Conservation (phyloP, 1,139 yeast genomes). For the Pichia sp. region DNA sequence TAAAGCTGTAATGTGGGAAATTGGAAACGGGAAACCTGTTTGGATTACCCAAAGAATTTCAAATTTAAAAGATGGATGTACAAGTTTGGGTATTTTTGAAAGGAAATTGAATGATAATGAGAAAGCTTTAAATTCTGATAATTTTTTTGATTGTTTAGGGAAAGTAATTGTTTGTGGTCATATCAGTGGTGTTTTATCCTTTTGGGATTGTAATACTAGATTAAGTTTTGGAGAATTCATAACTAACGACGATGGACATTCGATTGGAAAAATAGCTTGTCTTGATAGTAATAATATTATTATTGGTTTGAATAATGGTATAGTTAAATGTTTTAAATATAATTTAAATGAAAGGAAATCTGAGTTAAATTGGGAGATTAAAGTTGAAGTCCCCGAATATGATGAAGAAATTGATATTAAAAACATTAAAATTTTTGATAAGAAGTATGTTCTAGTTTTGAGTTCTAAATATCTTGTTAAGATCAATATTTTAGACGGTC, state of each 20-base stretch:
- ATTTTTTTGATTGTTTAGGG: slow-evolving; percentile 21
- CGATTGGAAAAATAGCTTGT: slow-evolving; percentile 2
- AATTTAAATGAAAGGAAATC: slow-evolving; percentile 1
- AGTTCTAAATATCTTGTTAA: slow-evolving; percentile 5
- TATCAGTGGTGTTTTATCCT: slow-evolving; percentile 38
- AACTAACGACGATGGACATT: slow-evolving; percentile 4
- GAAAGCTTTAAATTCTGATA: slow-evolving; percentile 12
- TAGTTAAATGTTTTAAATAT: slow-evolving; percentile 7
- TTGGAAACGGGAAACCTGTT: slow-evolving; percentile 47
- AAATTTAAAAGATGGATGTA: slow-evolving; percentile 24
- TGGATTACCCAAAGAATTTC: slow-evolving; percentile 35
- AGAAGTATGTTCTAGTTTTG: slow-evolving; percentile 5
- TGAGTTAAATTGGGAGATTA: slow-evolving; percentile 11
- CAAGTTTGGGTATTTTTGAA: slow-evolving; percentile 12
- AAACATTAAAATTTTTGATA: background rate
- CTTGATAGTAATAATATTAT: slow-evolving; percentile 1
- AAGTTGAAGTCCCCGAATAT: slow-evolving; percentile 1
- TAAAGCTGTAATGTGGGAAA: slow-evolving; percentile 57
- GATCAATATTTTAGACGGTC: slow-evolving; percentile 8
- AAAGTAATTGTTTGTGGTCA: slow-evolving; percentile 39
- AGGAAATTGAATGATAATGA: slow-evolving; percentile 12
- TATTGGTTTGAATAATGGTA: slow-evolving; percentile 13
- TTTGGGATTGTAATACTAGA: slow-evolving; percentile 33
- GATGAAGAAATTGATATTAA: slow-evolving; percentile 3
- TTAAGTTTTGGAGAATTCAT: slow-evolving; percentile 20